Base-by-base conservation (phyloP, 768 basidiomycete genomes). In the Tylopilus felleus region DNA sequence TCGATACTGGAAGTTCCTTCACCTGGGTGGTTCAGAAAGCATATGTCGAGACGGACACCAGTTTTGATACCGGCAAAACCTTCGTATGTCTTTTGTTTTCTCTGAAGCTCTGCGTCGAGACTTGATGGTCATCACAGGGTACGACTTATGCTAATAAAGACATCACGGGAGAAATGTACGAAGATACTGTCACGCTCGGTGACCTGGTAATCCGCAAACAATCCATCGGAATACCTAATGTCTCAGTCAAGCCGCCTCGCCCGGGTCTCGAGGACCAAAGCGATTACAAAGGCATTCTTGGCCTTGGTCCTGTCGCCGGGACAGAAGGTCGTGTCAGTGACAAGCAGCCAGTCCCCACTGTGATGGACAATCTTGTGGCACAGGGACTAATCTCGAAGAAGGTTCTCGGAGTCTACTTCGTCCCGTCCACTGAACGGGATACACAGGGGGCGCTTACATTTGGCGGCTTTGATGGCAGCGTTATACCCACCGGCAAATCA, bases 1-100 rank as follows among this genome's bases (percentile, higher is more conserved):
- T 70, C 19, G 69, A 70, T 46, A 69, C 70, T 5, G 69, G 69
- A 21, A 71, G 70, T 28, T 46, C 68, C 13, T 69, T 66, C 51
- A 71, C 67, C 4, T 70, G 57, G 52, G 31, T 70, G 19, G 68
- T 69, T 28, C 54, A n/a, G 12, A 40, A 53, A 3, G 0, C 50
- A 23, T 71, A 68, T 48, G 25, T 13, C 27, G 6, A 38, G 14
- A 61, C 60, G 7, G 40, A 3, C 7, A 52, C 39, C 22, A 60
- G 61, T 23, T 4, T 23, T 4, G 28, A 56, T 52, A 67, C 64
- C 4, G 70, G 70, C 6, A 40, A 55, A 0, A 13, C 47, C 21
- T 49, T 60, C 9, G 62, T 65, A 59, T 1, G 64, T 62, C 22
- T 9, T 29, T 29, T 5, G 29, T 5, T 29, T 29, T 29, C n/a